Conservation (phyloP, 345 rosid species). For the Luvunga scandens region DNA sequence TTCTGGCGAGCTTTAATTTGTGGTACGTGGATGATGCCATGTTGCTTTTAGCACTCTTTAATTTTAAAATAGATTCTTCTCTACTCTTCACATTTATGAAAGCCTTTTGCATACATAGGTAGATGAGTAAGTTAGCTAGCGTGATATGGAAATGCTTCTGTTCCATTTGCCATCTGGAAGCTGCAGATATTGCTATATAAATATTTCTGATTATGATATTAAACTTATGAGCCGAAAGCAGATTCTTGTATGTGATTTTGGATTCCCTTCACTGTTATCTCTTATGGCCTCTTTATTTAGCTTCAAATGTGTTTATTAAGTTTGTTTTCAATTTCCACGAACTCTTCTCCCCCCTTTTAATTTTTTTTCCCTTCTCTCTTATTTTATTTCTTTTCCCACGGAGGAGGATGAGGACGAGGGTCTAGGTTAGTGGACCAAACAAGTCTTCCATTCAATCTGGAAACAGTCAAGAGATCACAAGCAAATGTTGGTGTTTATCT, state of each 20-base stretch:
- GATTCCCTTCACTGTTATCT: background rate
- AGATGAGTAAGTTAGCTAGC: background rate
- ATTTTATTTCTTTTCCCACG: constrained; percentile 13
- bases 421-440: constrained; percentile 44
- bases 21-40: background rate
- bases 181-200: too few relatives aligned
- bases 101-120: background rate
- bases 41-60: background rate
- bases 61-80: too few relatives aligned
- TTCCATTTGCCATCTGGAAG: background rate
- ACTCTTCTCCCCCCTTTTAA: constrained; percentile 18
- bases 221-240: background rate
- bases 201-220: background rate
- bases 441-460: constrained; percentile 29
- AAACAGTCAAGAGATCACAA: constrained; percentile 25
- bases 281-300: constrained; percentile 9
- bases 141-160: background rate
- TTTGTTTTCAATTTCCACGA: constrained; percentile 18
- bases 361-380: background rate
- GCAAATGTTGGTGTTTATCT: constrained; percentile 46
- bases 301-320: constrained; percentile 17
- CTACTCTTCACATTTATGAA: background rate
- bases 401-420: constrained; percentile 23
- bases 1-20: background rate
- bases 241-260: background rate